phyloP scores from a whole-genome alignment of 1,284 basidiomycete species.

The Schizopora paradoxa region DNA sequence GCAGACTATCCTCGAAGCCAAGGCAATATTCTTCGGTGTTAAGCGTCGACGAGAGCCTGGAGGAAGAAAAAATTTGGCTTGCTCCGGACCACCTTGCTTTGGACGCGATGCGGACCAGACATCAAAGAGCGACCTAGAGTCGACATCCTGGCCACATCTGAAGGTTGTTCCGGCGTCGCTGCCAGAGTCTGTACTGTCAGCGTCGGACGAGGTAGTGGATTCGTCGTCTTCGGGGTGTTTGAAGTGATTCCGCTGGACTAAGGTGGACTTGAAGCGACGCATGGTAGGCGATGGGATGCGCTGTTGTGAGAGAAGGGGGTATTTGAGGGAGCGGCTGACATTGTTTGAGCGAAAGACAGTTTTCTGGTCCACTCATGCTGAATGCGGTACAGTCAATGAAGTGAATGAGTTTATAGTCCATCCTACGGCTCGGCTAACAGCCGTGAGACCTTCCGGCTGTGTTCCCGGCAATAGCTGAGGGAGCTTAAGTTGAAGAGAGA shows the following conservation, averaged over 20 bases:
- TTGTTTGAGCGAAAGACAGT: no score
- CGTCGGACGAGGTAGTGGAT: neutral
- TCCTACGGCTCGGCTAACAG: no score
- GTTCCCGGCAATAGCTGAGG: no score
- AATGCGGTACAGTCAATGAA: no score
- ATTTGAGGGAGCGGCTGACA: constrained; percentile 15
- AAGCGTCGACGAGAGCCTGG: constrained; percentile 64
- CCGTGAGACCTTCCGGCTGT: no score
- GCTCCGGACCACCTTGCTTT: constrained; percentile 32
- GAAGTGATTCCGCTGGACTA: neutral
- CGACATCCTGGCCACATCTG: constrained; percentile 5
- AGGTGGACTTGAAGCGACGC: constrained; percentile 8
- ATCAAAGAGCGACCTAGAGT: constrained; percentile 38
- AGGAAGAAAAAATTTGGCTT: constrained; percentile 37
- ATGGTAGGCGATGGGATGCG: constrained; percentile 5
- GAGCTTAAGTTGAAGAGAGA: no score
- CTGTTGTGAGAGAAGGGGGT: neutral
- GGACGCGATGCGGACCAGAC: constrained; percentile 61
- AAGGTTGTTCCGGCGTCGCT: no score
- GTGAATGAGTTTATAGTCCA: no score
- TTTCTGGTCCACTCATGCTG: no score
- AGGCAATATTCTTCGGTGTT: constrained; percentile 44
- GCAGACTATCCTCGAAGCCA: constrained; percentile 51
- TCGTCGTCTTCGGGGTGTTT: constrained; percentile 1
- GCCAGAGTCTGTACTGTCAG: neutral